phyloP scores from a whole-genome alignment of 352 stramenopile species.

The Globisporangium orthogonon region DNA sequence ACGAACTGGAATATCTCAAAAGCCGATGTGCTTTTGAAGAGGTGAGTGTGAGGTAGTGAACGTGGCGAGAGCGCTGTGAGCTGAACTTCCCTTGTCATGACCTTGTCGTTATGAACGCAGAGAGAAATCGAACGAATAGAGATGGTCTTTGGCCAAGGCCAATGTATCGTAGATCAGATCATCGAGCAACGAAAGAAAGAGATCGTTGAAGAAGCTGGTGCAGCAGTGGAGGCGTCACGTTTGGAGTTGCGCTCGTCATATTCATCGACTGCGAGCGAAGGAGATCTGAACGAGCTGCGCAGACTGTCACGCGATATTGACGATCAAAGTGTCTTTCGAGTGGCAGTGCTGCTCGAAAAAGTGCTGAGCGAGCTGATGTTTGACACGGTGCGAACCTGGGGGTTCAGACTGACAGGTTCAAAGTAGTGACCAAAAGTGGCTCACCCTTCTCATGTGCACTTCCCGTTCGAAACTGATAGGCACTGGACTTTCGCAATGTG shows the following conservation, averaged over 20 bases:
- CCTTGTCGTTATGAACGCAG: neutral
- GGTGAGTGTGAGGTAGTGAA: neutral
- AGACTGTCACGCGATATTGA: conserved; percentile 10
- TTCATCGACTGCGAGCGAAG: conserved; percentile 2
- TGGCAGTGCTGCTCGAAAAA: conserved; percentile 6
- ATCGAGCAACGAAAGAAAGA: neutral
- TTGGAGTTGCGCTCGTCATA: conserved; percentile 5
- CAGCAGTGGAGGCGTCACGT: conserved; percentile 6
- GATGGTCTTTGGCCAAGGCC: conserved; percentile 5
- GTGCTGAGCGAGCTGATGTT: conserved; percentile 13
- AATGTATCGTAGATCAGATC: neutral
- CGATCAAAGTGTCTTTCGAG: conserved; percentile 9
- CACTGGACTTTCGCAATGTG: neutral
- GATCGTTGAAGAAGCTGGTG: conserved; percentile 9
- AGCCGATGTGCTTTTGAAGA: conserved; percentile 12
- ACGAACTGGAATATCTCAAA: conserved; percentile 9
- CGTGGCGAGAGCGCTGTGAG: neutral
- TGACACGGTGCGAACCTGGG: conserved; percentile 1
- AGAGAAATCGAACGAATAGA: conserved; percentile 7
- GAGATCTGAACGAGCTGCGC: conserved; percentile 4
- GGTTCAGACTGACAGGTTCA: neutral
- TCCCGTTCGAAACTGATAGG: neutral
- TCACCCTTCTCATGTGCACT: neutral
- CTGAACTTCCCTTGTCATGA: neutral
- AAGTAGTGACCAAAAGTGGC: neutral